Base-by-base conservation (phyloP, 2,329 filamentous ascomycete genomes). In the Orbilia oligospora region DNA sequence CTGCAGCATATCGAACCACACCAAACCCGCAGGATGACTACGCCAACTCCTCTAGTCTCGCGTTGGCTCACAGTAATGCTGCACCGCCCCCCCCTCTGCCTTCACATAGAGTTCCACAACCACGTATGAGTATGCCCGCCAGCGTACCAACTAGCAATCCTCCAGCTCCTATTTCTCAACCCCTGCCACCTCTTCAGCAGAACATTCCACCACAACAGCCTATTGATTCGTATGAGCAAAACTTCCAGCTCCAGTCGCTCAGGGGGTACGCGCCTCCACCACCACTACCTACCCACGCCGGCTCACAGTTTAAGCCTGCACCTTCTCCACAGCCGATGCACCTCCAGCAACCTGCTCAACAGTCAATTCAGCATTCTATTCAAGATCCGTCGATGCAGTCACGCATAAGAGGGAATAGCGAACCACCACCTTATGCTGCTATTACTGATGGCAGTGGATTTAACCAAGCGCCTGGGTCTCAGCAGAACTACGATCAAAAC, bases 371-470 rank as follows among this genome's bases (percentile, higher is more conserved):
- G 38, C 20, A 51, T 5, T 24, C 44, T 16, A 44, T 9, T 30
- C 58, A 67, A 27, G 73, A 76, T 3, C 72, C 66, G 14, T 41
- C 56, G 0, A 41, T 53, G 44, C 55, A 56, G 20, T 38, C 67
- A 1, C 56, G 73, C 14, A 46, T 69, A 22, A 61, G 73, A 33
- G 73, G 73, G 18, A 77, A 71, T 36, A 77, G 73, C 36, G 73
- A 77, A 18, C 73, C 73, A 6, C 73, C 73, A 27, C 73, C 73
- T 8, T 77, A 77, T 18, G 72, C 72, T 24, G 61, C 67, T 30
- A 38, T 71, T 66, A 70, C 46, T 61, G 73, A 71, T 68, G 53
- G 51, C 20, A 27, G 65, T 4, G 33, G 51, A 6, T 53, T 71
- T 38, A 49, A 49, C n/a, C 67, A 77, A 55, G 33, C 24, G 0